A percentile compares a stretch with the other conserved stretches of the same genome.
These are phyloP conservation scores for Reticulascus tulasneorum DNA, from an alignment of 2,329 filamentous ascomycete genomes.

Conservation along the genomic window DNA sequence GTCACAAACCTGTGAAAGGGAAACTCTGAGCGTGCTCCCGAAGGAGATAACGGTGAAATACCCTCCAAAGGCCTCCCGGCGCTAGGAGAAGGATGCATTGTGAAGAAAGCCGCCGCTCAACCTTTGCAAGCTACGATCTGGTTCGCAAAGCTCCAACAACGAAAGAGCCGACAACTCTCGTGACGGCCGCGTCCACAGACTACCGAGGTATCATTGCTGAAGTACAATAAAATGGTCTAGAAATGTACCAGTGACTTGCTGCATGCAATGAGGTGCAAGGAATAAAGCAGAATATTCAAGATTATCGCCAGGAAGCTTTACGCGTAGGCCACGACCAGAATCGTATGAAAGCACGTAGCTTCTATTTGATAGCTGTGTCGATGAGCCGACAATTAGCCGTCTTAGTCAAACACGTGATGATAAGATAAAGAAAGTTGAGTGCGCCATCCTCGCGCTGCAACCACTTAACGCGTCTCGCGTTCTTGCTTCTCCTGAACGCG, in stretches of 20 bases:
- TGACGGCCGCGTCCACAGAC: slow-evolving; percentile 29
- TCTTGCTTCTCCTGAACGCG: slow-evolving; percentile 5
- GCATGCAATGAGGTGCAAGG: no score
- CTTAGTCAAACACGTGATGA: slow-evolving; percentile 8
- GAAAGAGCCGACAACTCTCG: slow-evolving; percentile 29
- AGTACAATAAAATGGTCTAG: no score
- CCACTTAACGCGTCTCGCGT: slow-evolving; percentile 12
- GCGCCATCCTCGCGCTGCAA: slow-evolving; percentile 1
- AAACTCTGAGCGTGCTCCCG: slow-evolving; percentile 48
- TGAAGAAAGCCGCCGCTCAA: no score
- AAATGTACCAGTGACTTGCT: no score
- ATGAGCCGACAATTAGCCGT: slow-evolving; percentile 1
- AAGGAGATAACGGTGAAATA: slow-evolving; percentile 51
- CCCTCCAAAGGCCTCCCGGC: slow-evolving; percentile 65
- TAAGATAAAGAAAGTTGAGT: slow-evolving; percentile 1
- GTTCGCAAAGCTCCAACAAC: no score
- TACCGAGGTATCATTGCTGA: slow-evolving; percentile 51
- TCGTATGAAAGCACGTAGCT: no score
- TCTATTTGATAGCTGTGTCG: no score
- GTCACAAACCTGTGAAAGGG: slow-evolving; percentile 53
- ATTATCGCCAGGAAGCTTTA: no score
- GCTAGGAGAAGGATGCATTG: slow-evolving; percentile 57
- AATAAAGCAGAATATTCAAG: no score
- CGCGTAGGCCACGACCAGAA: no score
- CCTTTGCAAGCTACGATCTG: no score